Base-by-base conservation (phyloP, 306 rosid genomes). In the Citrullus amarus region DNA sequence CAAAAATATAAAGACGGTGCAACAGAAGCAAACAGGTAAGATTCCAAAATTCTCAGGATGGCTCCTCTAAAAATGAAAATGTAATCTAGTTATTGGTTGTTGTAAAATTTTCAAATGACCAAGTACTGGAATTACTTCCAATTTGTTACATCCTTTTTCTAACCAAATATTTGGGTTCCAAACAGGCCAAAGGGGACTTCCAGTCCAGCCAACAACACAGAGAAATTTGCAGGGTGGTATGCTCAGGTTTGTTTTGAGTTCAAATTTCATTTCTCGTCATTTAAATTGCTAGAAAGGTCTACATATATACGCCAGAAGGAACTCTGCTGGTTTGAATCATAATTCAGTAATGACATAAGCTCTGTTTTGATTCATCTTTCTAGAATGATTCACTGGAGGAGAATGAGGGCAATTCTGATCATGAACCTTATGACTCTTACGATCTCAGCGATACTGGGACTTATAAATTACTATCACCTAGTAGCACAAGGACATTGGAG, bases 351-450 rank as follows among this genome's bases (percentile, higher is more conserved):
- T 70, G 25, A 48, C 22, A 44, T 41, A 28, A 77, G 20, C 77
- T 61, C 20, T 51, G n/a, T 39, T 86, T 67, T 66, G 77, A 62
- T 63, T 63, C 63, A 63, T 75, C 83, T 56, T 87, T 80, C 80
- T 88, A 93, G 98, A 88, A 83, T 58, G 81, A 78, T 15, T 83
- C 83, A 82, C 74, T 78, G 25, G 90, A 87, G 78, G 97, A 91
- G 81, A 83, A 81, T 81, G 92, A 87, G 83, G 85, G 86, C 12
- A 86, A 86, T 30, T 88, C 83, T 15, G 93, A 89, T 79, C 85
- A 83, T 72, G 95, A 88, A 46, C 84, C 85, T 34, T 79, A 83
- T 65, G 94, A 87, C 57, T 80, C 84, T 73, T 82, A 67, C 74
- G 82, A 85, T 66, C 87, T 84, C 28, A 84, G 81, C 41, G 81